Evolutionary conservation across 1,284 basidiomycete genomes (phyloP).

Genomic region (Boletus austroedulis): DNA sequence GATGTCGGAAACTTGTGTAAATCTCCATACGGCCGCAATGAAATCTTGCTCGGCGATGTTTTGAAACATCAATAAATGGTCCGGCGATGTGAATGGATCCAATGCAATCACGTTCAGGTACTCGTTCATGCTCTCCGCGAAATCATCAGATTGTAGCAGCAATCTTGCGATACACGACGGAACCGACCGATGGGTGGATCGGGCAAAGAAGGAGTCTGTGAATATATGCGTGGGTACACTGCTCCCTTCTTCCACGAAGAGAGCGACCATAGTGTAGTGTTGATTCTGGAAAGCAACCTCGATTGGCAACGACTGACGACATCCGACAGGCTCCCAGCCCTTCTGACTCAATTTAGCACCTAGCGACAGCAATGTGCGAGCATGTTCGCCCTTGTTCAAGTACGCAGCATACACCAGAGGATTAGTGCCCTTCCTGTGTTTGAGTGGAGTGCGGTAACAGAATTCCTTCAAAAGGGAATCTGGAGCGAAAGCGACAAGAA

Average conservation of each 20-base stretch:
- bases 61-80: not conserved
- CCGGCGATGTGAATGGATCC: not conserved
- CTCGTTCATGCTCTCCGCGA: not conserved
- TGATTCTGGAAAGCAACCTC: not conserved
- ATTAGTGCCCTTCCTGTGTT: not conserved
- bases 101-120: too few species aligned
- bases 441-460: not conserved
- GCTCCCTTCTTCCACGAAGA: not conserved
- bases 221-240: not conserved
- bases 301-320: not conserved
- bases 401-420: not conserved
- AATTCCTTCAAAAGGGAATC: not conserved
- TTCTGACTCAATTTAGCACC: not conserved
- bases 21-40: not conserved
- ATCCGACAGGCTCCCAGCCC: not conserved
- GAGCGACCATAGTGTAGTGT: not conserved
- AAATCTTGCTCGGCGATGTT: not conserved
- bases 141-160: not conserved
- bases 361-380: not conserved
- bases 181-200: not conserved
- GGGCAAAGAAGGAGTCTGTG: not conserved
- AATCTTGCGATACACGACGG: not conserved
- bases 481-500: not conserved
- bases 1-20: not conserved
- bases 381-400: not conserved